These are phyloP conservation scores for Choricystis sp. DNA, from an alignment of 139 green algal species.

Conservation along the genomic window DNA sequence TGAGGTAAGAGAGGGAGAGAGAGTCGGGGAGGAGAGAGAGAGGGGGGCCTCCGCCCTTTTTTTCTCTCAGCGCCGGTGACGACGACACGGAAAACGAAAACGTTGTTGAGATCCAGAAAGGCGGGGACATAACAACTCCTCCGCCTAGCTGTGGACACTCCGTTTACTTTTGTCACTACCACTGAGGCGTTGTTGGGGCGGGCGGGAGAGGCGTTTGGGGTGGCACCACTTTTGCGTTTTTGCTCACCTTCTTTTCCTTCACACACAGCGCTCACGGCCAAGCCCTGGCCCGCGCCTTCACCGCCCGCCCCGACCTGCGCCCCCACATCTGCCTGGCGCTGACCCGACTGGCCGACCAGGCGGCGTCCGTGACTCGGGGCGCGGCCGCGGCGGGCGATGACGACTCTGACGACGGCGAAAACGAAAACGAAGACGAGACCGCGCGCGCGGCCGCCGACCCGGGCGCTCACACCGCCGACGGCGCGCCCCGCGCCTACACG, in stretches of 20 bases:
- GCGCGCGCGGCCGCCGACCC: too few species aligned
- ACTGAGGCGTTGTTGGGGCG: slow-evolving; percentile 15
- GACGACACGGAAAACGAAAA: slow-evolving; percentile 12
- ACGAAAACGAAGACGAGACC: slow-evolving; percentile 8
- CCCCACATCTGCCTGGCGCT: slow-evolving; percentile 36
- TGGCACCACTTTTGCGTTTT: neutral
- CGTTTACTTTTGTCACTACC: slow-evolving; percentile 38
- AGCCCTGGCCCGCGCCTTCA: slow-evolving; percentile 39
- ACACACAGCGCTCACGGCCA: slow-evolving; percentile 14
- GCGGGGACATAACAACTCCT: neutral
- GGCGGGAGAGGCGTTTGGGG: neutral
- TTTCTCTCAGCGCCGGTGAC: neutral
- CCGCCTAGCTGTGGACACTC: slow-evolving; percentile 10
- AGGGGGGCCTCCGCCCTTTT: neutral
- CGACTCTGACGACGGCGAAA: slow-evolving; percentile 2
- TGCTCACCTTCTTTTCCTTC: neutral
- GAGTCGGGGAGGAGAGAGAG: slow-evolving; percentile 1
- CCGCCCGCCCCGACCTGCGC: slow-evolving; percentile 45
- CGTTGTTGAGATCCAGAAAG: slow-evolving; percentile 41
- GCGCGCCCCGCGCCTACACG: slow-evolving; percentile 11
- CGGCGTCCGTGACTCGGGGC: neutral
- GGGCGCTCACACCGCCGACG: too few species aligned
- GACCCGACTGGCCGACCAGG: slow-evolving; percentile 25
- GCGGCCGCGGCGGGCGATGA: too few species aligned
- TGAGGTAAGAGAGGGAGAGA: too few species aligned